Evolutionary conservation across 2,329 filamentous ascomycete genomes (phyloP), one percentile per base, ranked within the genome.

Genomic region (Fusarium sp.): DNA sequence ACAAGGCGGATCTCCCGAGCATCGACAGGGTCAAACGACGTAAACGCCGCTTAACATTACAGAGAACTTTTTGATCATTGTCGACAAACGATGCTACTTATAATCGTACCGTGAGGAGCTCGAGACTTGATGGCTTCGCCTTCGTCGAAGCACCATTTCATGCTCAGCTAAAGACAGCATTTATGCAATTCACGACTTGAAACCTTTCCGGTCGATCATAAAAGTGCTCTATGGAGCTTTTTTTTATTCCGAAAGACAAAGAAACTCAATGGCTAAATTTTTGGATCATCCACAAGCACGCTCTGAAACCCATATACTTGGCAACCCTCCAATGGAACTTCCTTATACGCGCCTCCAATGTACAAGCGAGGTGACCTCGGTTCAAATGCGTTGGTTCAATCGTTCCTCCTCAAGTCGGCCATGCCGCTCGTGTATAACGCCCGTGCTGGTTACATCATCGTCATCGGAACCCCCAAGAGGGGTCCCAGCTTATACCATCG

Each of bases 391-490:
- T 31, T n/a, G 31, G 47, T 15, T n/a, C 41, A 16, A 23, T 3
- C 11, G 31, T 39, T 13, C 31, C 28, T 41, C 41, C 30, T 44
- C n/a, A 34, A 9, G 18, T 36, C 31, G 18, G 23, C 23, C 27
- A 9, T 18, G 18, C 27, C 28, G 18, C 27, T 60, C 18, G n/a
- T 58, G 28, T 6, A 27, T 47, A 31, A 46, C 27, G 43, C n/a
- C 27, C 27, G n/a, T 23, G 36, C 39, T 39, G 27, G 13, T 39
- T 36, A 23, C 37, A 36, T 31, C 53, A 31, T 65, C 28, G 15
- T 64, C 51, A 66, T 60, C 53, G 60, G 52, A 72, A 72, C 28
- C 60, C 69, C 73, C 73, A 75, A 23, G 61, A 58, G 27, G 61
- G 43, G 39, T 69, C 62, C 70, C 72, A 75, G 12, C 39, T 46